Conservation (phyloP, 2,329 filamentous ascomycete genomes). For the Epichloe scottii region DNA sequence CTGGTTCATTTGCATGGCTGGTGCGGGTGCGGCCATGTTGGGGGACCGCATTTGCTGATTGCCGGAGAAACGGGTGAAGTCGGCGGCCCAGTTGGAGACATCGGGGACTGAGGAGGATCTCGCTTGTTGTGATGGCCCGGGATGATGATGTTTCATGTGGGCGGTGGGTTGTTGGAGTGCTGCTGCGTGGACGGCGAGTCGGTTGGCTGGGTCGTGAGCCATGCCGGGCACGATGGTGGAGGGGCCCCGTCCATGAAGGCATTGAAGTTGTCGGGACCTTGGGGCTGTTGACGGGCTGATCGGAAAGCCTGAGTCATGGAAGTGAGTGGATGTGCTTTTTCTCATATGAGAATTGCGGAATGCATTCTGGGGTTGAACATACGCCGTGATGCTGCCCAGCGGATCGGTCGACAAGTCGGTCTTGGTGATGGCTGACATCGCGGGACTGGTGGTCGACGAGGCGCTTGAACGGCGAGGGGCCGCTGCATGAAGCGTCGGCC, state of each 20-base stretch:
- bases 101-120: slow-evolving; percentile 13
- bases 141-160: not conserved
- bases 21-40: slow-evolving; percentile 4
- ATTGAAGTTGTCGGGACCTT: slow-evolving; percentile 21
- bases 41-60: slow-evolving; percentile 14
- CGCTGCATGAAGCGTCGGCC: slow-evolving; percentile 30
- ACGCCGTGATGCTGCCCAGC: slow-evolving; percentile 18
- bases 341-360: too few species aligned
- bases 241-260: slow-evolving; percentile 22
- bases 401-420: slow-evolving; percentile 22
- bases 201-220: slow-evolving; percentile 21
- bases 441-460: slow-evolving; percentile 29
- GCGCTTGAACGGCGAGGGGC: slow-evolving; percentile 29
- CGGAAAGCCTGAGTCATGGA: slow-evolving; percentile 19
- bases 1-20: slow-evolving; percentile 15
- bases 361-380: slow-evolving; percentile 9
- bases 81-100: slow-evolving; percentile 23
- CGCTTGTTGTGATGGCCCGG: slow-evolving; percentile 13
- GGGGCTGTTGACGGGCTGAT: slow-evolving; percentile 16
- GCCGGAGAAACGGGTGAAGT: slow-evolving; percentile 22
- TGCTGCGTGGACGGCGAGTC: slow-evolving; percentile 22
- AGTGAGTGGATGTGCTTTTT: slow-evolving; percentile 1
- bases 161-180: slow-evolving; percentile 12
- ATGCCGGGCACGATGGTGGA: slow-evolving; percentile 15
- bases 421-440: slow-evolving; percentile 29